Conservation (phyloP, 1,284 basidiomycete species). For the Moesziomyces globuligerus region DNA sequence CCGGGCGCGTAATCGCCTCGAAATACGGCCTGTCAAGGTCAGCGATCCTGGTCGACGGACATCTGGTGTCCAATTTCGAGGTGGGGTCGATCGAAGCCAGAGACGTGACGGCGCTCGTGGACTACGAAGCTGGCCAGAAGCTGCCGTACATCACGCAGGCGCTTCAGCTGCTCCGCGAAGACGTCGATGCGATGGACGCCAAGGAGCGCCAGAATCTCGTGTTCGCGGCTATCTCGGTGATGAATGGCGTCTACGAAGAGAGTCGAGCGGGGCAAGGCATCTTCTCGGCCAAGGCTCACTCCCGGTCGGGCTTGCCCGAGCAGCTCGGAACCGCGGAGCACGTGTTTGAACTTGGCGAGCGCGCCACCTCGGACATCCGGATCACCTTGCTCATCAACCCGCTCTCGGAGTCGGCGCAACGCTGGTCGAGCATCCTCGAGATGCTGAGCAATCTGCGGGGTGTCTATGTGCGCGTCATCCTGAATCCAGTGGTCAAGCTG, state of each 20-base stretch:
- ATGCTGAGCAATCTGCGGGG: slow-evolving; percentile 47
- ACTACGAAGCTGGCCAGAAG: slow-evolving; percentile 44
- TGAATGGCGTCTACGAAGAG: slow-evolving; percentile 40
- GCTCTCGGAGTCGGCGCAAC: slow-evolving; percentile 82
- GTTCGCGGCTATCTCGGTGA: slow-evolving; percentile 37
- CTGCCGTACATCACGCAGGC: slow-evolving; percentile 35
- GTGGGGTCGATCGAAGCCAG: slow-evolving; percentile 14
- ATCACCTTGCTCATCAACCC: slow-evolving; percentile 85
- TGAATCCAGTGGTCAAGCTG: slow-evolving; percentile 51
- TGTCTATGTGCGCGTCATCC: slow-evolving; percentile 51
- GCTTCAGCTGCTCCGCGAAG: slow-evolving; percentile 12
- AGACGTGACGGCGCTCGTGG: slow-evolving; percentile 42
- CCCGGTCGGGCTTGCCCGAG: slow-evolving; percentile 35
- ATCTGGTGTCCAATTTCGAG: slow-evolving; percentile 22
- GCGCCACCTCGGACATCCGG: slow-evolving; percentile 76
- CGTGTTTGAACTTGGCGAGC: slow-evolving; percentile 75
- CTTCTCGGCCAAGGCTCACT: slow-evolving; percentile 13
- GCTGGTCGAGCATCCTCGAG: slow-evolving; percentile 76
- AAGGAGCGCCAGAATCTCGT: slow-evolving; percentile 37
- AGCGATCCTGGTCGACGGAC: slow-evolving; percentile 46
- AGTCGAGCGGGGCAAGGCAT: slow-evolving; percentile 19
- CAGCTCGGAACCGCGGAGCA: slow-evolving; percentile 22
- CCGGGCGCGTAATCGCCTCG: slow-evolving; percentile 6
- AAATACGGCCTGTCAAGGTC: slow-evolving; percentile 6
- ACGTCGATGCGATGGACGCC: slow-evolving; percentile 12